Evolutionary conservation across 352 stramenopile genomes (phyloP).

Genomic region (Phytophthora cactorum): DNA sequence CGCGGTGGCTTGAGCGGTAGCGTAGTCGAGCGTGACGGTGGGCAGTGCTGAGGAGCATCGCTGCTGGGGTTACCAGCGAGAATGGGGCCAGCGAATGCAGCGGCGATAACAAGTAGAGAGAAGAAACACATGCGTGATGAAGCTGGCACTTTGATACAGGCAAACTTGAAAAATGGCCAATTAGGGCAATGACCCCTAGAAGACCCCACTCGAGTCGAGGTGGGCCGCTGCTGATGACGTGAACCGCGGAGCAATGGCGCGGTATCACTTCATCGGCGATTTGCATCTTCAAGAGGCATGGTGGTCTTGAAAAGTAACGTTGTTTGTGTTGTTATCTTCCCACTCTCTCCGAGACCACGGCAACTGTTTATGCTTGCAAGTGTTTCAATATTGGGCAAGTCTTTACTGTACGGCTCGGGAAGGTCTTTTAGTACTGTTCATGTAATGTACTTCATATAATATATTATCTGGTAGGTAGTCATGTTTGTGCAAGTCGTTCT

Average conservation of each 20-base stretch:
- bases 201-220: too few species aligned
- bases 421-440: too few species aligned
- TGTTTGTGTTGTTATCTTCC: neutral
- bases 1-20: constrained; percentile 27
- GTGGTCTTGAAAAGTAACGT: too few species aligned
- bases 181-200: neutral
- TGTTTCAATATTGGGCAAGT: too few species aligned
- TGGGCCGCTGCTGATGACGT: too few species aligned
- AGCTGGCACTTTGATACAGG: neutral
- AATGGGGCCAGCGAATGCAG: constrained; percentile 1
- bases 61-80: constrained; percentile 9
- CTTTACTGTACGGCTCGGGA: too few species aligned
- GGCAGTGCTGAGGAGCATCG: constrained; percentile 13
- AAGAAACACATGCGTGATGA: constrained; percentile 15
- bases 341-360: neutral
- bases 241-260: too few species aligned
- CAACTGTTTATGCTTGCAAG: neutral
- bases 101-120: constrained; percentile 16
- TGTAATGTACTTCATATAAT: too few species aligned
- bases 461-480: too few species aligned
- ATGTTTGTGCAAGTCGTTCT: too few species aligned
- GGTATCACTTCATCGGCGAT: neutral
- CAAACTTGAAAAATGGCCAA: neutral
- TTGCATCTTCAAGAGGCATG: too few species aligned
- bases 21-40: constrained; percentile 34